A percentile compares a stretch with the other conserved stretches of the same genome.
These are phyloP conservation scores for Aspergillus olivimuriae DNA, from an alignment of 495 filamentous ascomycete genomes.

Conservation along the genomic window DNA sequence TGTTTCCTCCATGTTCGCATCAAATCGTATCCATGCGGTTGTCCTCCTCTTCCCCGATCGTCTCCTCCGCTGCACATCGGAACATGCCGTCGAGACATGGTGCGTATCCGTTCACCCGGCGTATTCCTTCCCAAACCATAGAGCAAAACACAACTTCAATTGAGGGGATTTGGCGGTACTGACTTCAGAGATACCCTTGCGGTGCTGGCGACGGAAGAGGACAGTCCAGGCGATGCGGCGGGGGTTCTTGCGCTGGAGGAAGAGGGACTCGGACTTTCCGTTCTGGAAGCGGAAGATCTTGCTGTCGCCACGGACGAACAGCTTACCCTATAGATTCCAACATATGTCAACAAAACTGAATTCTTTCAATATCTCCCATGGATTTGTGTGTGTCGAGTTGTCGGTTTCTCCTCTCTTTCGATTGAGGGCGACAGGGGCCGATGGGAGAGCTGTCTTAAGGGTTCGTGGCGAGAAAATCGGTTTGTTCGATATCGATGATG, in stretches of 20 bases:
- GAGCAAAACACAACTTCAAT: conserved; percentile 14
- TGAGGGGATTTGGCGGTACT: conserved; percentile 34
- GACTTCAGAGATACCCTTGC: conserved; percentile 99
- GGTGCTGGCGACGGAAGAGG: conserved; percentile 95
- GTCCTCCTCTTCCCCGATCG: no score
- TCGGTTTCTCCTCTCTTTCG: background rate
- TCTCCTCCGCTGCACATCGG: no score
- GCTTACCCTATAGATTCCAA: conserved; percentile 67
- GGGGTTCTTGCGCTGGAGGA: conserved; percentile 99
- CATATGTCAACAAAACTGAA: conserved; percentile 12
- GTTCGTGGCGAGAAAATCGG: background rate
- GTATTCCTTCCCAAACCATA: conserved; percentile 14
- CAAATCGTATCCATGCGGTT: no score
- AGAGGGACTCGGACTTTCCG: conserved; percentile 98
- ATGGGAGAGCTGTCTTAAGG: background rate
- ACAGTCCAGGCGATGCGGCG: conserved; percentile 98
- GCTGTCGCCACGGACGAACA: conserved; percentile 98
- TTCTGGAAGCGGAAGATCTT: conserved; percentile 99
- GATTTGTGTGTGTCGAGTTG: background rate
- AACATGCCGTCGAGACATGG: no score
- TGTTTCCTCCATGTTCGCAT: background rate
- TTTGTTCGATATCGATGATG: background rate
- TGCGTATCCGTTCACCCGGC: no score
- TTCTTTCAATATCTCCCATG: background rate
- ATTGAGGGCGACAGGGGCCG: background rate